Base-by-base conservation (phyloP, 805 yeast genomes). In the Candida rishiriensis region DNA sequence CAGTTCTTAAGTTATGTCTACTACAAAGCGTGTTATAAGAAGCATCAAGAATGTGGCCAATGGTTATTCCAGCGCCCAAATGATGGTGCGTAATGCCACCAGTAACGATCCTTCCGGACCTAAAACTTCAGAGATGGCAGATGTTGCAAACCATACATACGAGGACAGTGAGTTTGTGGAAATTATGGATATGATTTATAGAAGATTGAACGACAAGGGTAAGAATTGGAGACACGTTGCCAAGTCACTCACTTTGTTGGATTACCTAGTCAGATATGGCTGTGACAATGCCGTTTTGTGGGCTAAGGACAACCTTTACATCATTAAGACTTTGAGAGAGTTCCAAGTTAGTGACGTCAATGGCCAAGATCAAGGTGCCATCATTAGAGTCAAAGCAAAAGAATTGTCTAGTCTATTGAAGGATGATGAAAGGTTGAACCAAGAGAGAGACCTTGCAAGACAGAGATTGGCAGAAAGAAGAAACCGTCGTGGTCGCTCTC, bases 181-280 rank as follows among this genome's bases (percentile, higher is more conserved):
- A 60, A 80, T 89, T 38, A 86, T 91, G 95, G 97, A 91, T 59
- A 88, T 91, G 83, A 67, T 91, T 37, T 97, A 91, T 67, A 79
- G 88, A 53, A 77, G 99, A 51, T 70, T 91, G 52, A 91, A 91
- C 60, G 98, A 91, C 61, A 90, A 90, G 70, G 98, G 98, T 49
- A 90, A 89, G 64, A 86, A 91, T 68, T 91, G 97, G 97, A 78
- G 96, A 53, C 99, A 91, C 63, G 90, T 91, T 40, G 90, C 95
- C 50, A 93, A 91, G 65, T 83, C 96, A 1, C 72, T 91, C 49
- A 85, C 95, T 2, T 82, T 91, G n/a, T 73, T 91, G 54, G 97
- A 90, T 57, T 91, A 83, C 65, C 71, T 90, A 46, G 88, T 90
- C 15, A 79, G 93, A 54, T 77, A 75, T 48, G 99, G 97, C 34